A percentile compares a stretch with the other conserved stretches of the same genome.
phyloP scores from a whole-genome alignment of 257 asterid genomes.

The Solanum medicagineum region DNA sequence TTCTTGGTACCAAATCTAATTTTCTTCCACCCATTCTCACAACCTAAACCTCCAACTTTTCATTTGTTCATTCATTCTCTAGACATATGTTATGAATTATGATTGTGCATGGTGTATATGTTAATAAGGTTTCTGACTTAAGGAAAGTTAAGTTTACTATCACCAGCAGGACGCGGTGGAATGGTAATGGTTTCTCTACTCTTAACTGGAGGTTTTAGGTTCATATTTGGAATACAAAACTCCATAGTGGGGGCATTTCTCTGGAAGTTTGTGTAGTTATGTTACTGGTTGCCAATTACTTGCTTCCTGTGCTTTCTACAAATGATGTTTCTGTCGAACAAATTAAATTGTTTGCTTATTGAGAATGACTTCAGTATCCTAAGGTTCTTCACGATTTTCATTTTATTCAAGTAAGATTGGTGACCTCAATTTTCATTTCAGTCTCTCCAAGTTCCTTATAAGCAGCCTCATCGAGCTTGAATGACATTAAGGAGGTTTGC shows the following conservation, averaged over 20 bases:
- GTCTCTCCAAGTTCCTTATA: slow-evolving; percentile 31
- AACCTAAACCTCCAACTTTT: not conserved
- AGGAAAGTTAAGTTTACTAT: not conserved
- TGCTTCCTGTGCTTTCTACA: not conserved
- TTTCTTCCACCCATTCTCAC: slow-evolving; percentile 9
- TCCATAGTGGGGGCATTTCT: not conserved
- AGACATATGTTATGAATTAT: not conserved
- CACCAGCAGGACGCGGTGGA: not conserved
- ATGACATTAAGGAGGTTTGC: slow-evolving; percentile 59
- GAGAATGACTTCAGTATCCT: not conserved
- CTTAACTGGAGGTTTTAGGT: not conserved
- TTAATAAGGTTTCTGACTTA: not conserved
- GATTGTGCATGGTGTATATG: not conserved
- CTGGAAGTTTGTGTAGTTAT: not conserved
- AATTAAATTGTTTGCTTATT: not conserved
- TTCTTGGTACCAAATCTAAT: slow-evolving; percentile 2
- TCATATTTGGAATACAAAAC: not conserved
- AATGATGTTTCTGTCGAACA: not conserved
- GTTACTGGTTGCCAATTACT: not conserved
- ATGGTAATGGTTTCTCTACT: not conserved
- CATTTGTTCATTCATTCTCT: not conserved
- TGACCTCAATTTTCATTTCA: slow-evolving; percentile 41
- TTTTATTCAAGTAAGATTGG: slow-evolving; percentile 20
- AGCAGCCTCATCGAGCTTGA: slow-evolving; percentile 62
- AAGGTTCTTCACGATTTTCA: not conserved